Base-by-base conservation (phyloP, 108 stramenopile species). In the Cyclotella sp. region DNA sequence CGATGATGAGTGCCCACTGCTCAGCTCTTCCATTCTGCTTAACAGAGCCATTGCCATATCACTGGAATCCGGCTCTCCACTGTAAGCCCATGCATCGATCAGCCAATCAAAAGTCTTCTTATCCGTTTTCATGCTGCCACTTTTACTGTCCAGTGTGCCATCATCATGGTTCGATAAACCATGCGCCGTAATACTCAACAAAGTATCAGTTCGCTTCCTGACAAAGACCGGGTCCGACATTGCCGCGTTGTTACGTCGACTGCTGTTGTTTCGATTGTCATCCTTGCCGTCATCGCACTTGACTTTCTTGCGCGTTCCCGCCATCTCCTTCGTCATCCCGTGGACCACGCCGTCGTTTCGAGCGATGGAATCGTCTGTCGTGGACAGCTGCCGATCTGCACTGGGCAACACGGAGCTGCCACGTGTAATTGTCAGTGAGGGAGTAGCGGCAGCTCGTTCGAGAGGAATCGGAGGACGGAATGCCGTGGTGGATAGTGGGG, bases 11-110 rank as follows among this genome's bases (percentile, higher is more conserved):
- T 34, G 34, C 34, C 13, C 9, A 18, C 18, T 29, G 49, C 53
- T n/a, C 24, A 86, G 68, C 26, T 90, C 81, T 66, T 92, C 89
- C 88, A 92, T 89, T 14, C 83, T 70, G 28, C 78, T 57, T 14
- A 92, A 52, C 52, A 92, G 70, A 16, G 39, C 60, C 21, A 84
- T 27, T 0, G 91, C 89, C 62, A 87, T 73, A 11, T 81, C 71
- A 14, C 70, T 72, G 21, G 91, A 86, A 59, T 90, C 81, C 18
- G 47, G 7, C 62, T 88, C 75, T 54, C 84, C 76, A 21, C 86
- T 87, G 75, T 83, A 85, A 2, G 87, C 75, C 89, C 88, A 89
- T 40, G 87, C 91, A 73, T 84, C 86, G 45, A 91, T 86, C 29
- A 91, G 69, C 79, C 85, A 88, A 58, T 91, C 73, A 63, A 91